Evolutionary conservation across 2,329 filamentous ascomycete genomes (phyloP).

Genomic region (Fusarium mundagurra): DNA sequence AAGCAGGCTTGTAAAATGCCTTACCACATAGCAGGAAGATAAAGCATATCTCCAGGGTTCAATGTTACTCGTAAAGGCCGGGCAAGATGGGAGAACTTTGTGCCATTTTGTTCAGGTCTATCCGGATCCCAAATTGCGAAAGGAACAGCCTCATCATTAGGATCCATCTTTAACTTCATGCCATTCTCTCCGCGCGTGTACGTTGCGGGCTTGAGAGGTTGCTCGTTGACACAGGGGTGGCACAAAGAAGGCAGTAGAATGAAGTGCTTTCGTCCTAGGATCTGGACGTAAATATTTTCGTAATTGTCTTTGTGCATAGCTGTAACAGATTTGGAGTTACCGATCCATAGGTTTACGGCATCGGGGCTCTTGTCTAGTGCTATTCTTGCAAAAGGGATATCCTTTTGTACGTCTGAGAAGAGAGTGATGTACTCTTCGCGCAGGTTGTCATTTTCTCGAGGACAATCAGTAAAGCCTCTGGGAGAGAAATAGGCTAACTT

Average conservation of each 20-base stretch:
- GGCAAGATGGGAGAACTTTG: conserved; percentile 68
- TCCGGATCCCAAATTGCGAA: conserved; percentile 83
- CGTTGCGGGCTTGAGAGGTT: conserved; percentile 62
- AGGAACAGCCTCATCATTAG: conserved; percentile 59
- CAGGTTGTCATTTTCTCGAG: conserved; percentile 80
- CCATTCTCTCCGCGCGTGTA: conserved; percentile 58
- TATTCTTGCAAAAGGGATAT: conserved; percentile 77
- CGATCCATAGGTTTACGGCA: conserved; percentile 86
- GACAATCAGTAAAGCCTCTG: neutral
- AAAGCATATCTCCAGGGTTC: conserved; percentile 80
- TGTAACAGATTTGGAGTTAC: conserved; percentile 74
- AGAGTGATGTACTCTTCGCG: conserved; percentile 75
- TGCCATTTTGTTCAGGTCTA: conserved; percentile 57
- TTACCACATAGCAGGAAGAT: conserved; percentile 82
- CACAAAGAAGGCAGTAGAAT: conserved; percentile 77
- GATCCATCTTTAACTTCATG: conserved; percentile 50
- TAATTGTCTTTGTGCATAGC: conserved; percentile 85
- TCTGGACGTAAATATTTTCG: conserved; percentile 85
- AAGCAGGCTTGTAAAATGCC: conserved; percentile 25
- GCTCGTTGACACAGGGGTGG: conserved; percentile 75
- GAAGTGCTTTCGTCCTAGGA: conserved; percentile 79
- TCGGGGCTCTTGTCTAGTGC: conserved; percentile 74
- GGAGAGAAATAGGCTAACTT: conserved; percentile 38
- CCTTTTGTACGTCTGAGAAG: conserved; percentile 68
- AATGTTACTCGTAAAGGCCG: conserved; percentile 74